Evolutionary conservation across 768 basidiomycete species (phyloP), one percentile per base, ranked within the genome.

Genomic region (Calocybe indica): DNA sequence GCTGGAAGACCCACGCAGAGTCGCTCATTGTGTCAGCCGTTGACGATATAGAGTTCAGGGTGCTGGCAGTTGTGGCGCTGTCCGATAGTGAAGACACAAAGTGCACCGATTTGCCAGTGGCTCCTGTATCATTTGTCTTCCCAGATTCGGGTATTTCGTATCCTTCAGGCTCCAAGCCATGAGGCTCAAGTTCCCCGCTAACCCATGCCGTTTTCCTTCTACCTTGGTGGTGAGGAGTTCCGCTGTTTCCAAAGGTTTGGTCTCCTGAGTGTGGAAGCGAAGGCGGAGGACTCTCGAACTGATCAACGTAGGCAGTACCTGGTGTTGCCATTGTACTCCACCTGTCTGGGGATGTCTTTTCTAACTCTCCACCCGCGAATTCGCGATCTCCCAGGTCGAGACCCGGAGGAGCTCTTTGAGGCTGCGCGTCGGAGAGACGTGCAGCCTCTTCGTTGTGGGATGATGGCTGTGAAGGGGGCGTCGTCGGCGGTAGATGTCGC

Each of bases 251-350:
- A 5, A 32, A 34, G 28, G 12, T 34, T 2, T 33, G 5, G n/a
- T 45, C 47, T 6, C 51, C 52, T 14, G 54, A 58, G 37, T 30
- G 35, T 12, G 50, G 49, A n/a, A 45, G 47, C 22, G 50, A 49
- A 50, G 50, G 52, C 6, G 52, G 56, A 37, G 39, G 48, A 31
- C 47, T 53, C 13, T 57, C 60, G 8, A 48, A 37, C 28, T 45
- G 47, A 22, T 22, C 22, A 22, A 22, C 22, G 36, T 47, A 36
- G 49, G 57, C 36, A 39, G 74, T 68, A 1, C 88, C 88, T 3
- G 88, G 87, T 0, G 88, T 88, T 5, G 87, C 86, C 9, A 76
- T 74, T 0, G 83, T 88, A 53, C 85, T 88, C 88, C 88, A 90
- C 37, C 69, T 72, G 2, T 78, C 82, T 28, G 82, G 79, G 12